A percentile compares a stretch with the other conserved stretches of the same genome.
Conservation (phyloP, 164 flowering plant genomes). For the Aristolochia californica region DNA sequence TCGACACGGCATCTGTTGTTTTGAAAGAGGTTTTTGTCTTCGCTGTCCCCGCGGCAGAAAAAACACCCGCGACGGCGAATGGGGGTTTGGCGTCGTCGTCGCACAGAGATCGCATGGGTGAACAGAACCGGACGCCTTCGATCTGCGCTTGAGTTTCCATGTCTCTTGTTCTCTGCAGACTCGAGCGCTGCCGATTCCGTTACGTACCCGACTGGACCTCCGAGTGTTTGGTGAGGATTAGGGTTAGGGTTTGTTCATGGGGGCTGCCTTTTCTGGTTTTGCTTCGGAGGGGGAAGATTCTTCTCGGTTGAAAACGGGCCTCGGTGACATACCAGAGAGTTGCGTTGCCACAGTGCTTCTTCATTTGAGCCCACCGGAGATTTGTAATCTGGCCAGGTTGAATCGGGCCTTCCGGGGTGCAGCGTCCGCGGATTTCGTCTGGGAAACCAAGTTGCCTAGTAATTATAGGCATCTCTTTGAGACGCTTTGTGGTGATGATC, state of each 20-base stretch:
- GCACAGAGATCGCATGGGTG: too few relatives aligned
- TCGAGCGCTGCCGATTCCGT: too few relatives aligned
- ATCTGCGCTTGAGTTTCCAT: too few relatives aligned
- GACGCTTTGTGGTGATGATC: slow-evolving; percentile 27
- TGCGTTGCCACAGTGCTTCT: slow-evolving; percentile 53
- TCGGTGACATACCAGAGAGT: slow-evolving; percentile 84
- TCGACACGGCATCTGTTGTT: too few relatives aligned
- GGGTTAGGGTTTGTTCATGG: slow-evolving; percentile 20
- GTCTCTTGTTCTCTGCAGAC: too few relatives aligned
- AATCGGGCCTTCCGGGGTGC: slow-evolving; percentile 72
- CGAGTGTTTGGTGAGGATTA: too few relatives aligned
- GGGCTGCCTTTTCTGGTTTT: slow-evolving; percentile 27
- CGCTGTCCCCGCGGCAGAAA: too few relatives aligned
- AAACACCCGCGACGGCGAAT: too few relatives aligned
- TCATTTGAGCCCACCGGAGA: slow-evolving; percentile 55
- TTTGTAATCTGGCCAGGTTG: slow-evolving; percentile 54
- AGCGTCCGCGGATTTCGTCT: slow-evolving; percentile 76
- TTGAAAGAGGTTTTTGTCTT: too few relatives aligned
- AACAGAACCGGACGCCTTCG: too few relatives aligned
- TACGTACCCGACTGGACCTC: too few relatives aligned
- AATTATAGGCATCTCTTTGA: slow-evolving; percentile 38
- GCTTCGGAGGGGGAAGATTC: background rate
- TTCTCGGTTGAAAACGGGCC: slow-evolving; percentile 14
- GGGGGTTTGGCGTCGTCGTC: too few relatives aligned
- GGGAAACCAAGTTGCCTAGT: slow-evolving; percentile 78